Conservation (phyloP, 768 basidiomycete species). For the Russula compacta region DNA sequence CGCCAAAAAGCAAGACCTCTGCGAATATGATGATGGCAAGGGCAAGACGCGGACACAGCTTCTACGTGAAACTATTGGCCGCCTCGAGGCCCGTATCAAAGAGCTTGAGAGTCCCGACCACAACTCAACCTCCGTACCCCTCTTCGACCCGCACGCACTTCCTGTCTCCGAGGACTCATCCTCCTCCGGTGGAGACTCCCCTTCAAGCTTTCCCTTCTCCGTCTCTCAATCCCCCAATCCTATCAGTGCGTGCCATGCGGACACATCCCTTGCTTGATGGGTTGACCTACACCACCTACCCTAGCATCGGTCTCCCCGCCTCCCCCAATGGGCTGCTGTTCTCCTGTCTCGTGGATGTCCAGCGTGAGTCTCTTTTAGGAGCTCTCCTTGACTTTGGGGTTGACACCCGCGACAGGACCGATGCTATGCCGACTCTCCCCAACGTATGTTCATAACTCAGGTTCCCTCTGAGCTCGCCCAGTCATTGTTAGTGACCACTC, state of each 20-base stretch:
- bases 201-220: constrained; percentile 26
- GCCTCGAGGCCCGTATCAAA: constrained; percentile 59
- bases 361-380: neutral
- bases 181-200: constrained; percentile 29
- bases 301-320: constrained; percentile 13
- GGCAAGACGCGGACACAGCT: constrained; percentile 76
- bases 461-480: constrained; percentile 51
- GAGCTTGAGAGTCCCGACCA: constrained; percentile 73
- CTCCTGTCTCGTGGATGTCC: constrained; percentile 14
- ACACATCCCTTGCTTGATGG: constrained; percentile 26
- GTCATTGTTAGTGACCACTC: constrained; percentile 43
- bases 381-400: neutral
- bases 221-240: constrained; percentile 28
- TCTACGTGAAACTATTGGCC: constrained; percentile 66
- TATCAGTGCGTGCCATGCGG: constrained; percentile 36
- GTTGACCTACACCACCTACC: neutral
- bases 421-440: constrained; percentile 5
- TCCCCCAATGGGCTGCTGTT: constrained; percentile 5
- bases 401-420: neutral
- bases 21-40: constrained; percentile 80
- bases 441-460: constrained; percentile 32
- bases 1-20: constrained; percentile 65
- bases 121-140: constrained; percentile 53
- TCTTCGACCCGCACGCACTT: constrained; percentile 57
- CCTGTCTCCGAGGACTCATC: constrained; percentile 27